Conservation (phyloP, 202 grass and related monocot species). For the Cymbopogon flexuosus region DNA sequence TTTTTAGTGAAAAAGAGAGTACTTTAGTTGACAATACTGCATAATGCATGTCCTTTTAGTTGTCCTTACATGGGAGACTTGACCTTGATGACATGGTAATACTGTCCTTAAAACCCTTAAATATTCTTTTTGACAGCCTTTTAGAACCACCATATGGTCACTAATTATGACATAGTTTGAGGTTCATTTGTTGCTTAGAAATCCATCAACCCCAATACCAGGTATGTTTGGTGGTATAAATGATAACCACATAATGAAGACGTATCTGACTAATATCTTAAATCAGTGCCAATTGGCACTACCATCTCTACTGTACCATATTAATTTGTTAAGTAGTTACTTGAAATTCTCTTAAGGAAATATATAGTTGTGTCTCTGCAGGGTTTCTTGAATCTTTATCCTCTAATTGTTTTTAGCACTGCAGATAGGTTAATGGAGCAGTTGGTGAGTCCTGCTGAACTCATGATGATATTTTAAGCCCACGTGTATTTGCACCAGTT, state of each 20-base stretch:
- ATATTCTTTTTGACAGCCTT: no score
- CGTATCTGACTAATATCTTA: not conserved
- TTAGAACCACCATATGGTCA: no score
- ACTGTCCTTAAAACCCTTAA: no score
- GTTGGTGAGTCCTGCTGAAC: not conserved
- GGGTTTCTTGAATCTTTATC: not conserved
- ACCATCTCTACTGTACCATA: not conserved
- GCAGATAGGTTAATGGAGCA: not conserved
- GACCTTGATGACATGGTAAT: not conserved
- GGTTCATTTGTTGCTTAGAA: not conserved
- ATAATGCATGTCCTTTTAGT: not conserved
- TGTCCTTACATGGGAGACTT: slow-evolving; percentile 17
- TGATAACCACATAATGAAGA: not conserved
- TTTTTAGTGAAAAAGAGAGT: not conserved
- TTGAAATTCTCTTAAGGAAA: not conserved
- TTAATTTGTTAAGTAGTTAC: not conserved
- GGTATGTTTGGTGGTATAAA: not conserved
- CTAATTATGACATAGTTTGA: no score
- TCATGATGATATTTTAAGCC: not conserved
- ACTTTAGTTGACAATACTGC: not conserved
- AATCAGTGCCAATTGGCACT: not conserved
- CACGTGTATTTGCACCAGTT: not conserved
- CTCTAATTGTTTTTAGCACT: not conserved
- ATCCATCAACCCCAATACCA: not conserved
- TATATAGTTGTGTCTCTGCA: not conserved